A percentile compares a stretch with the other conserved stretches of the same genome.
Evolutionary conservation across 345 rosid species (phyloP).

Genomic region (Linum lewisii): DNA sequence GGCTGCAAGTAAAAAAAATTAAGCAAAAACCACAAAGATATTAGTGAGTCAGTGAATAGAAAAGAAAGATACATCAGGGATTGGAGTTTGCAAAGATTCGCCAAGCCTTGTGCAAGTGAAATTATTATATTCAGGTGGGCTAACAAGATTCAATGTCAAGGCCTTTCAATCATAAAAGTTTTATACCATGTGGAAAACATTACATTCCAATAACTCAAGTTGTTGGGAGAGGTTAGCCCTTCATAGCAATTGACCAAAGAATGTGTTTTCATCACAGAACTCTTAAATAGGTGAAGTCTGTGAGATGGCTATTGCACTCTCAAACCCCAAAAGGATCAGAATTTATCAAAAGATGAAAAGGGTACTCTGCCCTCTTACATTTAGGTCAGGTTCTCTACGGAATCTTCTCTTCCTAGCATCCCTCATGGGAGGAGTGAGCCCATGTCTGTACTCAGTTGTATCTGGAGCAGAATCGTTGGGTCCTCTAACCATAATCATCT

Average conservation of each 20-base stretch:
- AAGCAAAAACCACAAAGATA: slow-evolving; percentile 13
- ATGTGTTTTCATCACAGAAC: too few relatives aligned
- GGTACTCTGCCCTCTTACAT: slow-evolving; percentile 34
- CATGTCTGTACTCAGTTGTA: slow-evolving; percentile 79
- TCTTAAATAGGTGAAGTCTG: too few relatives aligned
- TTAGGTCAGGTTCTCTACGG: slow-evolving; percentile 93
- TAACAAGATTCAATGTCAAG: too few relatives aligned
- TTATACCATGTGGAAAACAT: too few relatives aligned
- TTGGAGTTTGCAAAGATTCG: too few relatives aligned
- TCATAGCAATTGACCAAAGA: neutral
- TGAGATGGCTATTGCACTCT: neutral
- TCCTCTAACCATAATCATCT: slow-evolving; percentile 98
- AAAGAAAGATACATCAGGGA: neutral
- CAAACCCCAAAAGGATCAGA: too few relatives aligned
- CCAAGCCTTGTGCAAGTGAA: too few relatives aligned
- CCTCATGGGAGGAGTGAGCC: slow-evolving; percentile 93
- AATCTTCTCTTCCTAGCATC: slow-evolving; percentile 96
- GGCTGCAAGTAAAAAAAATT: slow-evolving; percentile 56
- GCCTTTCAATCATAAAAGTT: too few relatives aligned
- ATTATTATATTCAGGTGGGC: too few relatives aligned
- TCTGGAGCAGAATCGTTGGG: slow-evolving; percentile 67
- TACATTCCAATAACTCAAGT: too few relatives aligned
- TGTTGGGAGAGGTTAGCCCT: too few relatives aligned
- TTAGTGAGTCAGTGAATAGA: neutral
- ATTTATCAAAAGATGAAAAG: slow-evolving; percentile 1